Percentiles rank a stretch among this genome's conserved stretches.
phyloP scores from a whole-genome alignment of 2,329 filamentous ascomycete species.

The Tolypocladium nubicola region DNA sequence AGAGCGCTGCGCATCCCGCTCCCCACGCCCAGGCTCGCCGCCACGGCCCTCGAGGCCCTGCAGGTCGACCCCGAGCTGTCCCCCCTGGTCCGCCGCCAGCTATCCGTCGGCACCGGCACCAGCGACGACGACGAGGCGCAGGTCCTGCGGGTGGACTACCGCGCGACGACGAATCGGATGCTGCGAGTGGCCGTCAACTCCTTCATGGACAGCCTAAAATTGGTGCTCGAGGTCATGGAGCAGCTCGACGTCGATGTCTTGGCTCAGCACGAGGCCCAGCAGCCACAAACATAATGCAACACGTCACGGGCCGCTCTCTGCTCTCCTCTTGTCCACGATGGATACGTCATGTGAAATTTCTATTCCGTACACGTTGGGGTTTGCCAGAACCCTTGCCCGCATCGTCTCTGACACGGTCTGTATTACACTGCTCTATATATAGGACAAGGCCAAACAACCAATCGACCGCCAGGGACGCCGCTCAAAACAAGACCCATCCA shows the following conservation, averaged over 20 bases:
- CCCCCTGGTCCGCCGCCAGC: conserved; percentile 63
- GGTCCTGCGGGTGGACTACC: conserved; percentile 65
- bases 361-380: neutral
- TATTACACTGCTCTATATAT: neutral
- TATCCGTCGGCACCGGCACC: conserved; percentile 38
- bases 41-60: conserved; percentile 63
- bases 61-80: conserved; percentile 86
- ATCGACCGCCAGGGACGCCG: neutral
- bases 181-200: conserved; percentile 91
- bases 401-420: neutral
- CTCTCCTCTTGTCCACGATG: neutral
- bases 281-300: neutral
- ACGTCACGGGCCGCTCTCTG: neutral
- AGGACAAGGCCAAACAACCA: neutral
- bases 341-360: neutral
- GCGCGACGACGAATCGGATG: conserved; percentile 91
- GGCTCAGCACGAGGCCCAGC: conserved; percentile 15
- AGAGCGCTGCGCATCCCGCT: conserved; percentile 73
- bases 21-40: conserved; percentile 67
- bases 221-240: conserved; percentile 83
- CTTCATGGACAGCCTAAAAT: conserved; percentile 81
- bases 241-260: conserved; percentile 81
- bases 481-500: neutral
- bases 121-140: conserved; percentile 16
- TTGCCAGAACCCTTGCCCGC: neutral